Conservation (phyloP, 352 stramenopile species). For the Globisporangium solare region DNA sequence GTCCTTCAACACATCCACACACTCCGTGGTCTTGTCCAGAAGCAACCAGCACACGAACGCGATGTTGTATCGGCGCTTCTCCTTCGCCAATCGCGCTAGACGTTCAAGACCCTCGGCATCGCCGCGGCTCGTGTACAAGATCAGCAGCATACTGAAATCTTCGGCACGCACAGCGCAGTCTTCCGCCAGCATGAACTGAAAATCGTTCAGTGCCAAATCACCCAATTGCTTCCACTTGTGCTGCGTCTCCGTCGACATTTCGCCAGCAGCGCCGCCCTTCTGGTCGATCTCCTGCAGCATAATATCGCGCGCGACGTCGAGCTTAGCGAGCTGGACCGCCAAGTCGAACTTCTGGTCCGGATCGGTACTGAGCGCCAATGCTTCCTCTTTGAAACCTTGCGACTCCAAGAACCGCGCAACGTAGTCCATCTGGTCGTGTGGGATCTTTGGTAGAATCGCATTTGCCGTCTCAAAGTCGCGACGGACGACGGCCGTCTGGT, state of each 20-base stretch:
- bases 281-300: constrained; percentile 88
- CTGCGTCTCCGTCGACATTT: constrained; percentile 95
- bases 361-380: constrained; percentile 90
- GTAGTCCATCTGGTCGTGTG: constrained; percentile 79
- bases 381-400: constrained; percentile 99
- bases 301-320: constrained; percentile 93
- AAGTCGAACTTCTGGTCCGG: constrained; percentile 98
- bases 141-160: constrained; percentile 95
- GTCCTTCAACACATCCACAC: constrained; percentile 93
- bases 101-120: constrained; percentile 90
- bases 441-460: constrained; percentile 94
- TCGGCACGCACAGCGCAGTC: constrained; percentile 92
- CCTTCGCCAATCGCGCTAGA: constrained; percentile 85
- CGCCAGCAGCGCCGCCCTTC: constrained; percentile 39
- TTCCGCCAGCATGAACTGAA: constrained; percentile 93
- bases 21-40: constrained; percentile 93
- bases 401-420: constrained; percentile 95
- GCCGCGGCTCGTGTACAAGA: constrained; percentile 95
- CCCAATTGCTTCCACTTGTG: constrained; percentile 98
- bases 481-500: constrained; percentile 98
- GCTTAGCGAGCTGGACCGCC: constrained; percentile 94
- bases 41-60: constrained; percentile 96
- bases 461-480: constrained; percentile 98
- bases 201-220: constrained; percentile 91
- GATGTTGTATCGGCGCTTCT: constrained; percentile 92